Evolutionary conservation across 768 basidiomycete species (phyloP).

Genomic region (Amanita subjunquillea): DNA sequence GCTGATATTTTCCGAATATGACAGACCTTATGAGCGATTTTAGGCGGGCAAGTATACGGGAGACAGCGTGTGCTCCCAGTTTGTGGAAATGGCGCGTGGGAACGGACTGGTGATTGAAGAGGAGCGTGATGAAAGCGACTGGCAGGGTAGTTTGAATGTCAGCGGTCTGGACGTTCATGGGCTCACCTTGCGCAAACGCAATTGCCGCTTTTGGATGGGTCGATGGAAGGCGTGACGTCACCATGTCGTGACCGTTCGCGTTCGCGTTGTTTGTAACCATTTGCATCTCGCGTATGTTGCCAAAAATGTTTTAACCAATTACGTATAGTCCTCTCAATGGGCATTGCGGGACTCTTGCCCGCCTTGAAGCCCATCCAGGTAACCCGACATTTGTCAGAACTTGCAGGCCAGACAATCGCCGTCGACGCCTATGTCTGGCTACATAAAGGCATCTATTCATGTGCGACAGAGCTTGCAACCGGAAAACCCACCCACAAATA

Average conservation of each 20-base stretch:
- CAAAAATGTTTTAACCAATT: background rate
- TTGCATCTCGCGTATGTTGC: background rate
- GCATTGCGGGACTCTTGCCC: slow-evolving; percentile 84
- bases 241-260: slow-evolving; percentile 6
- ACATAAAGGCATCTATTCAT: slow-evolving; percentile 81
- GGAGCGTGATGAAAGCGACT: slow-evolving; percentile 23
- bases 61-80: slow-evolving; percentile 39
- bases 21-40: background rate
- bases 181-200: slow-evolving; percentile 40
- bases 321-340: slow-evolving; percentile 41
- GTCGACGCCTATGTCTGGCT: slow-evolving; percentile 96
- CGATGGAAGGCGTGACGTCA: slow-evolving; percentile 20
- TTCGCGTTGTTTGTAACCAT: slow-evolving; percentile 8
- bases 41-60: slow-evolving; percentile 54
- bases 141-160: slow-evolving; percentile 39
- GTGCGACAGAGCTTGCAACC: slow-evolving; percentile 83
- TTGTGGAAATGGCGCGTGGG: slow-evolving; percentile 28
- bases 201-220: slow-evolving; percentile 59
- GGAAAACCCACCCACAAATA: slow-evolving; percentile 85
- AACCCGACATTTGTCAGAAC: slow-evolving; percentile 69
- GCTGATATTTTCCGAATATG: slow-evolving; percentile 2
- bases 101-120: slow-evolving; percentile 42
- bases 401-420: slow-evolving; percentile 75
- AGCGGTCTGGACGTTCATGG: slow-evolving; percentile 35
- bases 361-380: slow-evolving; percentile 86